Evolutionary conservation across 2,329 filamentous ascomycete species (phyloP).

Genomic region (Lasiodiplodia theobromae): DNA sequence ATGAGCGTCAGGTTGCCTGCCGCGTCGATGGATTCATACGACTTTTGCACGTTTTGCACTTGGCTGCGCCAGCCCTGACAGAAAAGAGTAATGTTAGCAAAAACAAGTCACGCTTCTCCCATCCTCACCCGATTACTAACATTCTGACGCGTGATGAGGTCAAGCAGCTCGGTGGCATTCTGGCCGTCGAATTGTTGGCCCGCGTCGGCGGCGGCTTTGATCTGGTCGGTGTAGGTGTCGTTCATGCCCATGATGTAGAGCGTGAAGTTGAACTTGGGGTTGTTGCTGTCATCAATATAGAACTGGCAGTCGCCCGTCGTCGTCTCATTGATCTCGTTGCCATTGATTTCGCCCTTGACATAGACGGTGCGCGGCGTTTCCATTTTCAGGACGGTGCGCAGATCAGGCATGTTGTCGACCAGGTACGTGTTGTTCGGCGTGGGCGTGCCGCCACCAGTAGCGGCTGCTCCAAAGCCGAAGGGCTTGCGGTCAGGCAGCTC

Average conservation of each 20-base stretch:
- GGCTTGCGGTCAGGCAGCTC: conserved; percentile 1
- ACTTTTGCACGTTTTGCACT: conserved; percentile 21
- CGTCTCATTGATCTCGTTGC: conserved; percentile 22
- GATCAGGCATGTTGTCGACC: conserved; percentile 26
- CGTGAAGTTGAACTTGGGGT: conserved; percentile 19
- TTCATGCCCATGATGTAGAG: conserved; percentile 9
- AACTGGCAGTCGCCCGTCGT: conserved; percentile 7
- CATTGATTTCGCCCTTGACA: conserved; percentile 24
- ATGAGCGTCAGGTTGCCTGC: conserved; percentile 21
- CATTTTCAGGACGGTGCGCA: conserved; percentile 21
- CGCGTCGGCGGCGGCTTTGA: conserved; percentile 1
- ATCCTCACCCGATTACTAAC: neutral
- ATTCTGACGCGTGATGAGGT: conserved; percentile 9
- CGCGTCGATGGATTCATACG: conserved; percentile 19
- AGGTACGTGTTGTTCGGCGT: conserved; percentile 18
- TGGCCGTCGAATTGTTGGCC: conserved; percentile 6
- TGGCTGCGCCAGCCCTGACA: conserved; percentile 15
- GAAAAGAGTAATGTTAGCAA: neutral
- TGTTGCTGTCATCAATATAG: conserved; percentile 24
- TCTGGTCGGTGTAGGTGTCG: conserved; percentile 5
- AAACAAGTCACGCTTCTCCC: neutral
- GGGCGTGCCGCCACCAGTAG: conserved; percentile 19
- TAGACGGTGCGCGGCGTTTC: conserved; percentile 22
- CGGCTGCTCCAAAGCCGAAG: conserved; percentile 21
- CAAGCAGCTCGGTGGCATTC: conserved; percentile 22